These are phyloP conservation scores for Protomyces inouyei DNA, from an alignment of 1,139 yeast genomes.

Conservation along the genomic window DNA sequence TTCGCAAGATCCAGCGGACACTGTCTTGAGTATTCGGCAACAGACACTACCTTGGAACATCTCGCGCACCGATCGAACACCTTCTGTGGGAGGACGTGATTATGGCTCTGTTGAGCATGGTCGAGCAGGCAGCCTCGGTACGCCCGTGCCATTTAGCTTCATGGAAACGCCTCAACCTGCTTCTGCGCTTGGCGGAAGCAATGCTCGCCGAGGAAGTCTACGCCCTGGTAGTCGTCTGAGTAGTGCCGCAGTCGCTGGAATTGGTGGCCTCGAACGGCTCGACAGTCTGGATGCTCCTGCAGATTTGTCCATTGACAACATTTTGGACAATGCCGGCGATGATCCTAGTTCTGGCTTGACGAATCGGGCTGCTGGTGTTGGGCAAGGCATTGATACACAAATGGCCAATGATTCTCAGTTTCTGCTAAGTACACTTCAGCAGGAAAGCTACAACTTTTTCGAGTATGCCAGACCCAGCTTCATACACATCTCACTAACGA, in stretches of 20 bases:
- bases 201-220: neutral
- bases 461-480: neutral
- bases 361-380: neutral
- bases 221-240: constrained; percentile 14
- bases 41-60: constrained; percentile 16
- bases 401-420: constrained; percentile 3
- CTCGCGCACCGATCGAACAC: constrained; percentile 7
- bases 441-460: constrained; percentile 10
- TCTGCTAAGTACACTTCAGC: constrained; percentile 7
- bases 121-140: neutral
- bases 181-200: neutral
- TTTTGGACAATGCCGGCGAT: neutral
- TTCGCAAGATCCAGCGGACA: neutral
- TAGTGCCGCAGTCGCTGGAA: neutral
- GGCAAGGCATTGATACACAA: neutral
- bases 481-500: neutral
- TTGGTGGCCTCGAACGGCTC: constrained; percentile 3
- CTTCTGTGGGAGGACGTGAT: neutral
- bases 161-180: constrained; percentile 3
- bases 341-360: neutral
- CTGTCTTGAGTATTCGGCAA: neutral
- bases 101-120: neutral
- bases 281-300: constrained; percentile 9
- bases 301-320: neutral
- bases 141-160: constrained; percentile 17